Percentiles rank a stretch among this genome's conserved stretches.
These are phyloP conservation scores for Xerocomus spinulosus DNA, from an alignment of 768 basidiomycete genomes.

Conservation along the genomic window DNA sequence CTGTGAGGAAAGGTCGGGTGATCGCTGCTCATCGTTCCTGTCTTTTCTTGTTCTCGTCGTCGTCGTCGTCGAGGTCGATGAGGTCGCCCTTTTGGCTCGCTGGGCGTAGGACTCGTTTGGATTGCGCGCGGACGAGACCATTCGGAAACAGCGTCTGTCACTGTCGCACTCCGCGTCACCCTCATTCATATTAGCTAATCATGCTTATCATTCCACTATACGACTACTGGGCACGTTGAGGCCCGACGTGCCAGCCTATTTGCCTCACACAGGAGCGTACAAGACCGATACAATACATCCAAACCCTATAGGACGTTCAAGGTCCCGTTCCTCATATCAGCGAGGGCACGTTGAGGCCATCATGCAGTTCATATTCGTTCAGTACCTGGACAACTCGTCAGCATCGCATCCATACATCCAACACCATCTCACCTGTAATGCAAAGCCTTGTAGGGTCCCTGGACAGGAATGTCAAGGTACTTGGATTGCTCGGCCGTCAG, in stretches of 20 bases:
- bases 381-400: slow-evolving; percentile 26
- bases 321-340: slow-evolving; percentile 54
- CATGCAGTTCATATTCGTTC: slow-evolving; percentile 24
- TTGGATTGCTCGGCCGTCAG: slow-evolving; percentile 68
- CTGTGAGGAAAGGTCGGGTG: slow-evolving; percentile 15
- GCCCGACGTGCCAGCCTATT: no score
- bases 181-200: slow-evolving; percentile 18
- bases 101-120: slow-evolving; percentile 56
- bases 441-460: slow-evolving; percentile 73
- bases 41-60: no score
- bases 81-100: slow-evolving; percentile 49
- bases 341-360: slow-evolving; percentile 81
- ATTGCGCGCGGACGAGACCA: slow-evolving; percentile 33
- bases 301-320: slow-evolving; percentile 60
- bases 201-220: not conserved
- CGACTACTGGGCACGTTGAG: slow-evolving; percentile 34
- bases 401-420: not conserved
- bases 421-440: slow-evolving; percentile 53
- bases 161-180: slow-evolving; percentile 22
- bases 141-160: slow-evolving; percentile 23
- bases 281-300: no score
- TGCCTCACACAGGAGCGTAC: no score
- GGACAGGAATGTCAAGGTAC: slow-evolving; percentile 87
- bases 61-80: no score
- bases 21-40: no score